phyloP scores from a whole-genome alignment of 2,329 filamentous ascomycete species.

The Xylaria polymorpha region DNA sequence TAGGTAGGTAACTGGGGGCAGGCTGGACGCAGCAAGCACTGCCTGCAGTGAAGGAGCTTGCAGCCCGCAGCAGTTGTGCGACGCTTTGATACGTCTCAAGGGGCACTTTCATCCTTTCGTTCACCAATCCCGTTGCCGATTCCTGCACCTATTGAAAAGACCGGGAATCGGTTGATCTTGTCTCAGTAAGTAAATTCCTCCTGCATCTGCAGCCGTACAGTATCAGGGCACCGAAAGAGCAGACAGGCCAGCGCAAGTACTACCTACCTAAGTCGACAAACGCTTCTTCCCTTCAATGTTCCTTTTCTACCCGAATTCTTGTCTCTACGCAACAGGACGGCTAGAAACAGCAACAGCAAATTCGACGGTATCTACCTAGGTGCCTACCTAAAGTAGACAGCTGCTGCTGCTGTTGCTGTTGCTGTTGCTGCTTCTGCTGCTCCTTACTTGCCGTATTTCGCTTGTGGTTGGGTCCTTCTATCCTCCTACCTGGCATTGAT shows the following conservation, averaged over 20 bases:
- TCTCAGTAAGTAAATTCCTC: slow-evolving; percentile 1
- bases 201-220: neutral
- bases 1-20: neutral
- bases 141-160: slow-evolving; percentile 16
- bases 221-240: neutral
- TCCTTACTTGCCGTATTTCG: slow-evolving; percentile 9
- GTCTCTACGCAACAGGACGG: neutral
- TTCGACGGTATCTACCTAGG: neutral
- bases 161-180: slow-evolving; percentile 16
- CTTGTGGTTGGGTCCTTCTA: slow-evolving; percentile 10
- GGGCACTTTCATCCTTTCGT: slow-evolving; percentile 8
- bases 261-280: too few relatives aligned
- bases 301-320: neutral
- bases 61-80: neutral
- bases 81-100: slow-evolving; percentile 20
- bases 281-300: neutral
- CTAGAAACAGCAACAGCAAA: slow-evolving; percentile 17
- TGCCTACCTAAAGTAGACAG: too few relatives aligned
- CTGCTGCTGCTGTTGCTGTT: neutral
- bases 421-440: neutral
- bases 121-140: neutral
- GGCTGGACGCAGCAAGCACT: neutral
- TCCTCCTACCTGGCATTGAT: slow-evolving; percentile 22
- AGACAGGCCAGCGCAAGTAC: neutral
- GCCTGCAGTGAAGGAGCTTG: neutral